Base-by-base conservation (phyloP, 805 yeast species). In the Starmera dryadoides region DNA sequence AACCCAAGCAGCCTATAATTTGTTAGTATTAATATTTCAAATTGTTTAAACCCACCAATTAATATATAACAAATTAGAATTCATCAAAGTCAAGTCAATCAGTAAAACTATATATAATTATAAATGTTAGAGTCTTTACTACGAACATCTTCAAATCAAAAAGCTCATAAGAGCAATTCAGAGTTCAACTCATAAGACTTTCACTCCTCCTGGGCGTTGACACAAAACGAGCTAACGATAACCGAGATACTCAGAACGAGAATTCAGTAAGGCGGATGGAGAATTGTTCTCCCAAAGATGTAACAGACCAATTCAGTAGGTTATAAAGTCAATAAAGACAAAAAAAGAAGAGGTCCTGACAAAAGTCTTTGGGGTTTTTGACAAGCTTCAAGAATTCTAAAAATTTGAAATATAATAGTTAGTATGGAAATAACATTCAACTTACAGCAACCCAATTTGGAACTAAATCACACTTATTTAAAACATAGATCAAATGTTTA, bases 361-460 rank as follows among this genome's bases (percentile, higher is more conserved):
- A 71, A 77, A 77, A 68, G 79, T 75, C 91, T 79, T 84, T 86
- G 96, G 96, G 60, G 37, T 37, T 20, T 26, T 17, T 17, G 36
- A 33, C 23, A 41, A 35, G 39, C 41, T 47, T 36, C 36, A 43
- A 34, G 16, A 39, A 37, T 36, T 9, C 12, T 25, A 29, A 29
- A 29, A 29, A 29, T 30, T 19, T n/a, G 25, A 20, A 10, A 32
- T 14, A 5, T n/a, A 25, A 25, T 7, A 12, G 28, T 11, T 3
- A 25, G 11, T n/a, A 25, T n/a, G n/a, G n/a, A n/a, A n/a, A n/a
- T n/a, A n/a, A n/a, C n/a, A n/a, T n/a, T n/a, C n/a, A n/a, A 88
- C 98, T 76, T 87, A 89, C 98, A 56, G 98, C 97, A 56, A 87
- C 97, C 97, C 98, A 91, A 35, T 96, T 91, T 47, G 98, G 98